Conservation (phyloP, 2,329 filamentous ascomycete species). For the Aspergillus brunneoviolaceus region DNA sequence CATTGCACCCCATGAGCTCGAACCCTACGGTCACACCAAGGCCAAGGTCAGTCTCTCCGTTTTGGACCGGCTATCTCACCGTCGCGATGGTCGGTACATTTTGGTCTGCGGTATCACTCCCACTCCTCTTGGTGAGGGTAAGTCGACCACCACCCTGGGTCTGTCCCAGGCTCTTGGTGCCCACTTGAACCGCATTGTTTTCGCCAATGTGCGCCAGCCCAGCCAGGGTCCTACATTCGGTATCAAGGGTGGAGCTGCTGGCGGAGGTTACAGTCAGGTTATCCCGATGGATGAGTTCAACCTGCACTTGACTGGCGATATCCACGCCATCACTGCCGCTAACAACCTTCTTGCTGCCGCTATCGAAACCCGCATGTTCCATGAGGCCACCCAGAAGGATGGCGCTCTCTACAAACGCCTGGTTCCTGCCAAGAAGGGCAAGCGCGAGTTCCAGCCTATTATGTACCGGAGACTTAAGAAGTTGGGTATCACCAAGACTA, state of each 20-base stretch:
- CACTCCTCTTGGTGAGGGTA: slow-evolving; percentile 93
- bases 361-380: slow-evolving; percentile 97
- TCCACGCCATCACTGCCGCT: slow-evolving; percentile 93
- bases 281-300: slow-evolving; percentile 99
- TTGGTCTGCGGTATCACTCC: slow-evolving; percentile 95
- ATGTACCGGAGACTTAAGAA: slow-evolving; percentile 95
- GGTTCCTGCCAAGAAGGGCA: slow-evolving; percentile 86
- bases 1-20: slow-evolving; percentile 82
- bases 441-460: slow-evolving; percentile 79
- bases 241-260: slow-evolving; percentile 96
- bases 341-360: slow-evolving; percentile 96
- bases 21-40: slow-evolving; percentile 93
- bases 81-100: slow-evolving; percentile 84
- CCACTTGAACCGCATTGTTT: slow-evolving; percentile 81
- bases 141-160: slow-evolving; percentile 97
- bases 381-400: slow-evolving; percentile 93
- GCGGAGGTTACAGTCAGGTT: slow-evolving; percentile 97
- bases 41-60: slow-evolving; percentile 87
- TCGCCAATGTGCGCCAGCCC: slow-evolving; percentile 95
- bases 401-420: slow-evolving; percentile 81
- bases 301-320: slow-evolving; percentile 93
- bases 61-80: slow-evolving; percentile 80
- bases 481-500: slow-evolving; percentile 91
- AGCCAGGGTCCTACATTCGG: slow-evolving; percentile 97
- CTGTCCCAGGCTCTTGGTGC: slow-evolving; percentile 88